These are phyloP conservation scores for Sphagnum tenellum DNA, from an alignment of 225 moss, liverwort and hornwort species.

Conservation along the genomic window DNA sequence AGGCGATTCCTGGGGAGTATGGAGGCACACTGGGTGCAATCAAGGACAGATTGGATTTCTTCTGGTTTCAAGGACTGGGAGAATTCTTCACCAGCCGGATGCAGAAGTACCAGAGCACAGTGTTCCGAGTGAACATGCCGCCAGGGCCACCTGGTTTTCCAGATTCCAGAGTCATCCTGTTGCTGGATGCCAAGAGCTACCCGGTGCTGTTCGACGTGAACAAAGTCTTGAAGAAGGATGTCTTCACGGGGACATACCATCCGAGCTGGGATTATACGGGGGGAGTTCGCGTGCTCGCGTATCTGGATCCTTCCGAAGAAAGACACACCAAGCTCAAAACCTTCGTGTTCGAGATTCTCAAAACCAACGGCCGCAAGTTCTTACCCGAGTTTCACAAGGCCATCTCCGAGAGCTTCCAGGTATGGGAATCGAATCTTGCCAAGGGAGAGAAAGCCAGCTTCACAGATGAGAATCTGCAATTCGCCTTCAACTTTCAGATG, in stretches of 20 bases:
- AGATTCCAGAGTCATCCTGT: conserved; percentile 24
- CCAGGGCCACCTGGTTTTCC: conserved; percentile 38
- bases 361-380: too few relatives aligned
- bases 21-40: conserved; percentile 34
- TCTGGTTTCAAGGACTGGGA: conserved; percentile 21
- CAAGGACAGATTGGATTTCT: conserved; percentile 32
- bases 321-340: conserved; percentile 55
- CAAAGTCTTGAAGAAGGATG: conserved; percentile 58
- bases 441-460: too few relatives aligned
- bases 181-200: conserved; percentile 39
- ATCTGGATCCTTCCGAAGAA: conserved; percentile 48
- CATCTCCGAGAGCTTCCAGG: too few relatives aligned
- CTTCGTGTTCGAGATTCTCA: conserved; percentile 5
- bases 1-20: conserved; percentile 38
- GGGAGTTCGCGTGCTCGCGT: conserved; percentile 44
- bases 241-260: conserved; percentile 57
- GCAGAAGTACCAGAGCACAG: conserved; percentile 63
- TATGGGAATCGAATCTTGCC: too few relatives aligned
- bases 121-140: conserved; percentile 54
- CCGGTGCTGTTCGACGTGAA: conserved; percentile 25
- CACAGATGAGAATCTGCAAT: too few relatives aligned
- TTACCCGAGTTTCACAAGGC: too few relatives aligned
- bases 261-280: conserved; percentile 47
- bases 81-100: conserved; percentile 21
- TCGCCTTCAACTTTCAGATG: too few relatives aligned